Evolutionary conservation across 2,329 filamentous ascomycete species (phyloP), one percentile per base, ranked within the genome.

Genomic region (Colletotrichum sp.): DNA sequence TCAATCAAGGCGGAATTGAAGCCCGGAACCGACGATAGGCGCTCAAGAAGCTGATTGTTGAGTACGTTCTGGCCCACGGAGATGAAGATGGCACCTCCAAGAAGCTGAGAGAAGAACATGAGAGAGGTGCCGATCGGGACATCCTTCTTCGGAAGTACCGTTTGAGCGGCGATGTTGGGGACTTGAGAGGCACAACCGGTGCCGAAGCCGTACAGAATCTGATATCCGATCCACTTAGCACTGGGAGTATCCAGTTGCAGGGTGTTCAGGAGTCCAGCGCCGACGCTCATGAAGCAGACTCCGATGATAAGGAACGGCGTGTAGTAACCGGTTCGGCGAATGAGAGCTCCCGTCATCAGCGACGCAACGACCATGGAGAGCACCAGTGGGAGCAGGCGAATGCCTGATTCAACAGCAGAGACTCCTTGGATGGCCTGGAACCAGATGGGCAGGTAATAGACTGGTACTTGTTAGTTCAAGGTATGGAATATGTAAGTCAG

Each of bases 11-110:
- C 6, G 0, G 84, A 81, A 34, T 85, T 79, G 2, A 88, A 66
- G 0, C 73, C 78, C 0, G 86, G 86, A 3, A 85, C 81, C 65
- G 81, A 79, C 16, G 80, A 79, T 3, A 89, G 70, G 36, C 86
- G 83, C 15, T 81, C 75, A 26, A 87, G 78, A 4, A 91, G 84
- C 13, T 83, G 81, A 77, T 88, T 89, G 60, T 84, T 85, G 75
- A 91, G 89, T 18, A 91, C 84, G 71, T 86, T 87, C 74, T 91
- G 85, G 2, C 83, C 89, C 18, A 89, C 84, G 3, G 86, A 86
- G 36, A 91, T 84, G 77, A 91, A 91, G 3, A 91, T 80, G 6
- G 86, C 82, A 13, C 85, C 85, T 21, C 85, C 85, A 1, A 89
- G 80, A 0, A 83, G 83, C 78, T 88, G 86, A 15, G 81, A 38